Conservation (phyloP, 1,284 basidiomycete genomes). For the Meira miltonrushii region DNA sequence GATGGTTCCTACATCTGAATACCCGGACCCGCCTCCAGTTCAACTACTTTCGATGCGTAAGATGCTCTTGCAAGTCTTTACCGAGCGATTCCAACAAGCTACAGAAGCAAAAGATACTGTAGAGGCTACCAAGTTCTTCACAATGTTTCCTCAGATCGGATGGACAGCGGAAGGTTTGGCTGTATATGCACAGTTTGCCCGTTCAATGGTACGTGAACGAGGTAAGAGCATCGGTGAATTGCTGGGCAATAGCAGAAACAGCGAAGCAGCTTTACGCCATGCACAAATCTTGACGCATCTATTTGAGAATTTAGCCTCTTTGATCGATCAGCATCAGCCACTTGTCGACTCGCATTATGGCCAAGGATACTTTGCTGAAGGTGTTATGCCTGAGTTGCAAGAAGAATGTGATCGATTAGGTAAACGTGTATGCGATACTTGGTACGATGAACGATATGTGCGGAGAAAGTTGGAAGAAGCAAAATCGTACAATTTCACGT, state of each 20-base stretch:
- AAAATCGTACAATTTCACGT: constrained; percentile 14
- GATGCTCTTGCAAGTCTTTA: constrained; percentile 72
- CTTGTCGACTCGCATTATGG: constrained; percentile 96
- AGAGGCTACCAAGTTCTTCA: constrained; percentile 88
- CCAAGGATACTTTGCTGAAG: constrained; percentile 34
- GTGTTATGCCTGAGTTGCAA: constrained; percentile 67
- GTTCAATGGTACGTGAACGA: constrained; percentile 66
- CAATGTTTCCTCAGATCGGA: constrained; percentile 88
- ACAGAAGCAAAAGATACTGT: constrained; percentile 63
- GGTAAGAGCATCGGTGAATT: constrained; percentile 26
- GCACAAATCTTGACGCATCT: constrained; percentile 63
- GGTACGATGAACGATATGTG: constrained; percentile 64
- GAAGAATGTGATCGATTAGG: constrained; percentile 82
- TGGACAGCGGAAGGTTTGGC: constrained; percentile 77
- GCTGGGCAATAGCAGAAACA: constrained; percentile 19
- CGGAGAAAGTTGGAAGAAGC: constrained; percentile 16
- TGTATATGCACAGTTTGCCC: constrained; percentile 86
- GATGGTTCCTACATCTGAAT: constrained; percentile 81
- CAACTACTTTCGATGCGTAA: constrained; percentile 72
- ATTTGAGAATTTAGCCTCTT: constrained; percentile 89
- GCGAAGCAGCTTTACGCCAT: constrained; percentile 6
- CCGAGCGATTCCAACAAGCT: constrained; percentile 67
- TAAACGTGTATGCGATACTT: constrained; percentile 69
- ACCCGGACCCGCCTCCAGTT: constrained; percentile 76
- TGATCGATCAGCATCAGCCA: constrained; percentile 93